Conservation (phyloP, 1,139 yeast species). For the Yamadazyma sp. region DNA sequence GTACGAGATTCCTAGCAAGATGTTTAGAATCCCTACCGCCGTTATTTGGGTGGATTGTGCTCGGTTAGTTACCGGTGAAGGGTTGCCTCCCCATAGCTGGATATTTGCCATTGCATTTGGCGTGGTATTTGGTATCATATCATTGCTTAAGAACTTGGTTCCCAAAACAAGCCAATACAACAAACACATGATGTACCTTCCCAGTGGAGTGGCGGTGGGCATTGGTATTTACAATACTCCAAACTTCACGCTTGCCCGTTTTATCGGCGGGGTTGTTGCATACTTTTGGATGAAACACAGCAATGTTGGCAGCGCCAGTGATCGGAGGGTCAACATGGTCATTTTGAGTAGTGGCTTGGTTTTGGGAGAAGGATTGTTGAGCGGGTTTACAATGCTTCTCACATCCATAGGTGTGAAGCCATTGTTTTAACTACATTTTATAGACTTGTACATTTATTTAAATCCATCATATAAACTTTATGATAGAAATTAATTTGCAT, state of each 20-base stretch:
- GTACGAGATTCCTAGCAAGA: constrained; percentile 78
- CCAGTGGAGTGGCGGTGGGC: constrained; percentile 96
- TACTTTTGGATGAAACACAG: constrained; percentile 52
- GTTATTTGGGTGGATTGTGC: constrained; percentile 97
- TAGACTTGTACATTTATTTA: neutral
- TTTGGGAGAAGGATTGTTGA: constrained; percentile 88
- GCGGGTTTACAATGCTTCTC: constrained; percentile 76
- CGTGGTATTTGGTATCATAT: constrained; percentile 62
- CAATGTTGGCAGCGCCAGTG: constrained; percentile 27
- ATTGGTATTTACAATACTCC: constrained; percentile 95
- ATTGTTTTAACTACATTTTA: neutral
- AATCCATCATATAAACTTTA: neutral
- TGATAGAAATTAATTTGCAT: too few relatives aligned
- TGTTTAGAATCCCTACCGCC: constrained; percentile 90
- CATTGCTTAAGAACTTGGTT: constrained; percentile 59
- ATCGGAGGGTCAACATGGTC: constrained; percentile 65
- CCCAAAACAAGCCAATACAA: constrained; percentile 40
- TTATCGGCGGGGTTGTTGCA: constrained; percentile 82
- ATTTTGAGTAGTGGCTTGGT: constrained; percentile 91
- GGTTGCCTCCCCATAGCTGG: constrained; percentile 78
- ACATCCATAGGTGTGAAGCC: constrained; percentile 56
- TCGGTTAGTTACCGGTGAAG: constrained; percentile 86
- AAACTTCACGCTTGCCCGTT: constrained; percentile 88
- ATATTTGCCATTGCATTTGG: constrained; percentile 69
- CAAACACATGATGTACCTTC: constrained; percentile 58